A percentile compares a stretch with the other conserved stretches of the same genome.
phyloP scores from a whole-genome alignment of 2,329 filamentous ascomycete species.

The Rhynchosporium graminicola region DNA sequence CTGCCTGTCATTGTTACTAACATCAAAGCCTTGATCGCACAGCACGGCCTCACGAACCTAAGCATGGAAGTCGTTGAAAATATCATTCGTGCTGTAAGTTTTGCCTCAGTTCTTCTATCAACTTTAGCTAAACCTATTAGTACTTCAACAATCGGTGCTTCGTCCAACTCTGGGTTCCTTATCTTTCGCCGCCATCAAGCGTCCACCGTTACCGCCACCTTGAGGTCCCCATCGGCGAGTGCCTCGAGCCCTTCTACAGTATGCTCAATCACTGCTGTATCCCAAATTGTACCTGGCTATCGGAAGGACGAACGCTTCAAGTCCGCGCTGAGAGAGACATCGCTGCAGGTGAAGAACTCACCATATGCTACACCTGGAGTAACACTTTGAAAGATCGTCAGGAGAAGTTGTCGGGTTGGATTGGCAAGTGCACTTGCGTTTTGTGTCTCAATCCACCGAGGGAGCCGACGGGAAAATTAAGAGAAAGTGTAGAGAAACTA shows the following conservation, averaged over 20 bases:
- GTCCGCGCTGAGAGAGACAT: slow-evolving; percentile 41
- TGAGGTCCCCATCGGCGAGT: slow-evolving; percentile 31
- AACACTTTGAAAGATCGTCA: not conserved
- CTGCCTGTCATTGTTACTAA: not conserved
- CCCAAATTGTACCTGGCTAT: slow-evolving; percentile 41
- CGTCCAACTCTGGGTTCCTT: slow-evolving; percentile 3
- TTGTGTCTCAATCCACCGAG: not conserved
- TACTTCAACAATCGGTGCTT: slow-evolving; percentile 14
- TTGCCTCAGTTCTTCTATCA: not conserved
- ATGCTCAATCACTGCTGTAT: slow-evolving; percentile 44
- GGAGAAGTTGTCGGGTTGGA: not conserved
- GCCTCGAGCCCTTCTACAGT: slow-evolving; percentile 36
- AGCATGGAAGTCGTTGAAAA: not conserved
- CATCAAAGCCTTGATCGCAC: not conserved
- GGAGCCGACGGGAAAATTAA: not conserved
- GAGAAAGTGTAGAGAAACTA: not conserved
- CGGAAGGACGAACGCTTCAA: slow-evolving; percentile 39
- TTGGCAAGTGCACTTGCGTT: slow-evolving; percentile 6
- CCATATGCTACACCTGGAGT: slow-evolving; percentile 36
- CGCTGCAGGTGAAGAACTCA: slow-evolving; percentile 42
- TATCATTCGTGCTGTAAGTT: slow-evolving; percentile 2
- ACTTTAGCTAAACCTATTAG: not conserved
- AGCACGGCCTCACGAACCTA: slow-evolving; percentile 6
- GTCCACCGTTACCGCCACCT: not conserved
- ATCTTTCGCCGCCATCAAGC: not conserved